Evolutionary conservation across 345 rosid species (phyloP), one percentile per base, ranked within the genome.

Genomic region (Sonneratia caseolaris): DNA sequence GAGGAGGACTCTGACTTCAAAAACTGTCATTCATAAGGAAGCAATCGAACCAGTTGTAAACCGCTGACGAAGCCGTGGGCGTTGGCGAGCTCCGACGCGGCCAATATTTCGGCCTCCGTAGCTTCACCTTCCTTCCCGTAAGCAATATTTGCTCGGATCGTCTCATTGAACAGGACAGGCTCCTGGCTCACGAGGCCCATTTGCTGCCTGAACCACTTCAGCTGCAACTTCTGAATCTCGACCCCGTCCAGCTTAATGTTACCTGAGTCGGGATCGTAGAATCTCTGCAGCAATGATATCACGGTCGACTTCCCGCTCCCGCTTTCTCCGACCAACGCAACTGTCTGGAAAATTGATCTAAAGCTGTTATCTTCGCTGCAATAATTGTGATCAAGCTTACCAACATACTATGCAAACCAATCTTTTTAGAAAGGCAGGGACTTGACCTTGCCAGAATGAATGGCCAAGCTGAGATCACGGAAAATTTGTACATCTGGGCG

Each of bases 401-500:
- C 16, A 24, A 36, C 38, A 24, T 5, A 24, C 19, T 32, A 37
- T 14, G 69, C 13, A 38, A 12, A 64, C 43, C 15, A 27, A 27
- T 21, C 16, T 37, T 32, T 14, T 12, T 32, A 16, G 22, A 38
- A 42, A 21, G 19, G 37, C 9, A 47, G 21, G 45, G 36, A 27
- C 19, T 48, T 64, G 65, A 79, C 85, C 80, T 82, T 66, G 40
- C 85, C 82, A 13, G 81, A 73, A 70, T 62, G 81, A 64, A 82
- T 76, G 27, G 64, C 57, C 74, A 82, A 68, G 75, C 77, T 79
- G 27, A 92, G 81, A 74, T 87, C 93, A 55, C 76, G 85, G 62
- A 92, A 79, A 73, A 92, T 83, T 69, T 87, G 95, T 75, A 83
- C 72, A 69, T 92, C 91, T 0, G 95, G 97, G 70, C 98, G 84